These are phyloP conservation scores for Stephania yunnanensis DNA, from an alignment of 164 flowering plant genomes.

Conservation along the genomic window DNA sequence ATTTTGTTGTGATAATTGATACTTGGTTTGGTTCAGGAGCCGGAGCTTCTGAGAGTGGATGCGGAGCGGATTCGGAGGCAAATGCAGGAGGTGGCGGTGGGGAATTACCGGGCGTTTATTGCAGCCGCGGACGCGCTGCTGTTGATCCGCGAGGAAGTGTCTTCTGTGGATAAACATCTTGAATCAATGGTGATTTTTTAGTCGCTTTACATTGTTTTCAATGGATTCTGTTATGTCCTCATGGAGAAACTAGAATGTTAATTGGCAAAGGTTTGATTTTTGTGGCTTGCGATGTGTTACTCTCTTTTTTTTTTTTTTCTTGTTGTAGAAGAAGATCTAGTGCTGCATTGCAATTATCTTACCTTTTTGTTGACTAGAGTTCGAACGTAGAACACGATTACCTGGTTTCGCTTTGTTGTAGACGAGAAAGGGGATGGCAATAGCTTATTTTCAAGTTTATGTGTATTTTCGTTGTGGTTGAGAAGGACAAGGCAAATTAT, in stretches of 20 bases:
- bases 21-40: constrained; percentile 46
- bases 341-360: background rate
- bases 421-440: background rate
- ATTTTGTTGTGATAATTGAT: background rate
- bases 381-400: background rate
- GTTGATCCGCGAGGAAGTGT: constrained; percentile 66
- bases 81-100: constrained; percentile 98
- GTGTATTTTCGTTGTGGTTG: background rate
- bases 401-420: background rate
- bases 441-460: background rate
- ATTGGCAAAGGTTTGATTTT: background rate
- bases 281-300: background rate
- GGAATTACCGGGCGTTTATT: constrained; percentile 89
- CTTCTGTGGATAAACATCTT: constrained; percentile 76
- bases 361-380: background rate
- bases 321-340: background rate
- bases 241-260: background rate
- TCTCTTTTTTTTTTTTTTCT: background rate
- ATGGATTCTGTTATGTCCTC: background rate
- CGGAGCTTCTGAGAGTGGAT: constrained; percentile 93
- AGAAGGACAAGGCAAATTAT: background rate
- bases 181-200: constrained; percentile 56
- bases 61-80: constrained; percentile 89
- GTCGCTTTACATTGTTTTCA: background rate
- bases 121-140: constrained; percentile 87